A percentile compares a stretch with the other conserved stretches of the same genome.
Evolutionary conservation across 768 basidiomycete genomes (phyloP).

Genomic region (Phanerochaete sordida): DNA sequence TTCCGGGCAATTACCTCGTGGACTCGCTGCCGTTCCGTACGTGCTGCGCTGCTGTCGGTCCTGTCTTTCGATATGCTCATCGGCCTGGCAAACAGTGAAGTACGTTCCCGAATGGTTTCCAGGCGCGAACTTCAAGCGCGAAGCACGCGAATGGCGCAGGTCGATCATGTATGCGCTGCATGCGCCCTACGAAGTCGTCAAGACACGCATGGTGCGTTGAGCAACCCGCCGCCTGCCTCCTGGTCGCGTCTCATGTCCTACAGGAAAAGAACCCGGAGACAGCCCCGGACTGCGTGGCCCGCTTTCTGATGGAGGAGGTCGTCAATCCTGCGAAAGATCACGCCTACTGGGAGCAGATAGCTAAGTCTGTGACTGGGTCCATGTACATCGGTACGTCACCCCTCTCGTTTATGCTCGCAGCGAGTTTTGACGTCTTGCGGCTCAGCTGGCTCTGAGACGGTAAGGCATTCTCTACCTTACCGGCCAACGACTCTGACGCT

Average conservation of each 20-base stretch:
- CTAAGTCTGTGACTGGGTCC: neutral
- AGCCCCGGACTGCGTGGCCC: too few species aligned
- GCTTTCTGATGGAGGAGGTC: too few species aligned
- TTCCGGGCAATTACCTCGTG: neutral
- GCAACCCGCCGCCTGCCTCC: neutral
- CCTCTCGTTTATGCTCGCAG: too few species aligned
- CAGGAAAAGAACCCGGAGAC: too few species aligned
- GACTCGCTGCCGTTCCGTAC: neutral
- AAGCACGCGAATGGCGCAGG: neutral
- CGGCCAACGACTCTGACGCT: neutral
- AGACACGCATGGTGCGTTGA: neutral
- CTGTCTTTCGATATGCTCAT: too few species aligned
- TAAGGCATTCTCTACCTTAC: neutral
- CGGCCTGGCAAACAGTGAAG: neutral
- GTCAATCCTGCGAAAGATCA: too few species aligned
- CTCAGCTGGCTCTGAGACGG: neutral
- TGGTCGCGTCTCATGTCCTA: too few species aligned
- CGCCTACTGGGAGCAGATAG: too few species aligned
- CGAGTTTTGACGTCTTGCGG: neutral
- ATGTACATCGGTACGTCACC: too few species aligned
- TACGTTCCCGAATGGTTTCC: conserved; percentile 9
- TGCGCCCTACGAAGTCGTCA: neutral
- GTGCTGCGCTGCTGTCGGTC: too few species aligned
- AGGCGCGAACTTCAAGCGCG: neutral
- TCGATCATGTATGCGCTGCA: neutral